Evolutionary conservation across 805 yeast species (phyloP), one percentile per base, ranked within the genome.

Genomic region (Cyberlindnera bimundalis): DNA sequence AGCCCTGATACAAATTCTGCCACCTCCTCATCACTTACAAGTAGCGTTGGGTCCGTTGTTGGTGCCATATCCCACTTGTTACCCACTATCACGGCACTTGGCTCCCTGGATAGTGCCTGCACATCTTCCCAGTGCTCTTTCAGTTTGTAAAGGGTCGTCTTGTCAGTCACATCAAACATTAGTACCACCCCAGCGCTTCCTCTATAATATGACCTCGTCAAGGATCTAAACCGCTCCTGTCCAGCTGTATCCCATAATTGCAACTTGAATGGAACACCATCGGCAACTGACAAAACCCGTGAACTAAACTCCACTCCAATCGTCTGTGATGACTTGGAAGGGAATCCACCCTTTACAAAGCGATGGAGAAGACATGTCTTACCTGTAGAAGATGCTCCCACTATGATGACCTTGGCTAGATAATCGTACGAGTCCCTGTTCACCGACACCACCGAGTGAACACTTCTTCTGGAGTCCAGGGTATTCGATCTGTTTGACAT

Each of bases 341-440:
- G 41, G 23, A 42, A 45, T 16, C 62, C 63, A 5, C 53, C 52
- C 17, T 59, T 51, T 8, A 62, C 44, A 32, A 61, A 66, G 13
- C 63, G 51, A 35, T 61, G 68, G 31, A 72, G 50, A n/a, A 72
- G 54, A 20, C 72, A 67, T 2, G 72, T 62, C 47, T 69, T 69
- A 3, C 74, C 74, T 29, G 66, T 63, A 0, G 71, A 69, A 2
- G 72, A 63, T 1, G 70, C 63, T 0, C 74, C 74, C 10, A 69
- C 65, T 24, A 69, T 52, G 27, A 71, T 71, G 15, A 66, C 63
- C 31, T 70, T 70, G 28, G 65, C 60, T 8, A 66, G 53, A 35
- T 60, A 65, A 43, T 65, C 67, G 39, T 66, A 66, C 9, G 32
- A 4, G 32, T 50, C 51, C 29, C 25, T 29, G 32, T 41, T 41